phyloP scores from a whole-genome alignment of 2,329 filamentous ascomycete species.

The Fusarium pseudocircinatum region DNA sequence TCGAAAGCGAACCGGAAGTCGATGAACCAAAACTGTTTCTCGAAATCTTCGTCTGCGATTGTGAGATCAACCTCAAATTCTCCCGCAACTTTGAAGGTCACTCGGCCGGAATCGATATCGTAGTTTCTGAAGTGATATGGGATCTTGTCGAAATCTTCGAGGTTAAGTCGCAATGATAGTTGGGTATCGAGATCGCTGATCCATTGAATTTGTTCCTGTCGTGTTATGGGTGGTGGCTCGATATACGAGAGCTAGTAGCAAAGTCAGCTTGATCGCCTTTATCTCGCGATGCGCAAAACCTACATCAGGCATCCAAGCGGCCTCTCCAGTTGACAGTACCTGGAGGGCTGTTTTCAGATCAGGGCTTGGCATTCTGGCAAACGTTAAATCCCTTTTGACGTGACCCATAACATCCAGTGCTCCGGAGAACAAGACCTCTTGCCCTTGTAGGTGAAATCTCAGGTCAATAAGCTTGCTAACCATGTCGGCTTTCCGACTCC shows the following conservation, averaged over 20 bases:
- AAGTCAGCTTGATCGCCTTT: constrained; percentile 47
- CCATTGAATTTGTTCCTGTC: constrained; percentile 77
- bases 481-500: constrained; percentile 81
- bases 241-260: constrained; percentile 75
- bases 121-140: constrained; percentile 83
- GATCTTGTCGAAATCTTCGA: constrained; percentile 81
- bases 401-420: constrained; percentile 72
- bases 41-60: constrained; percentile 84
- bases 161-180: constrained; percentile 82
- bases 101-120: constrained; percentile 83
- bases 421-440: constrained; percentile 68
- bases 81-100: constrained; percentile 82
- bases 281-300: constrained; percentile 44
- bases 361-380: constrained; percentile 83
- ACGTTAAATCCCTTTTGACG: constrained; percentile 76
- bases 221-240: constrained; percentile 74
- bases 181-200: constrained; percentile 85
- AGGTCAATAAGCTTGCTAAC: constrained; percentile 92
- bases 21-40: constrained; percentile 91
- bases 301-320: constrained; percentile 82
- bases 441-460: constrained; percentile 75
- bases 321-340: constrained; percentile 80
- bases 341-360: constrained; percentile 91
- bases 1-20: constrained; percentile 87
- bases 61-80: constrained; percentile 96